Percentiles rank a stretch among this genome's conserved stretches.
phyloP scores from a whole-genome alignment of 2,329 filamentous ascomycete species.

The Xylaria multiplex region DNA sequence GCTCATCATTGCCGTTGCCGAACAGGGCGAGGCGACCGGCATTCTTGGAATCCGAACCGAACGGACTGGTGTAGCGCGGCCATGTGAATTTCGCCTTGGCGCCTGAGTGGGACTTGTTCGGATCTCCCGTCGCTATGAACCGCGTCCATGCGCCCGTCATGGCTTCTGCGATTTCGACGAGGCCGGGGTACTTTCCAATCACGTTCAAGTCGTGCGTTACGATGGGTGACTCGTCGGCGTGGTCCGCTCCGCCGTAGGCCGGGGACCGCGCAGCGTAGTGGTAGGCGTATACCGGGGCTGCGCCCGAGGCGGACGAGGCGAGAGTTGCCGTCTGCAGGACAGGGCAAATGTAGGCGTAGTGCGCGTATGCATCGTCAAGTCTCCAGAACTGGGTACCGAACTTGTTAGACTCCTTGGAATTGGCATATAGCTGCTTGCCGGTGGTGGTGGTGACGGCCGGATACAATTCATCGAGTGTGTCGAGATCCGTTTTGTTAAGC shows the following conservation, averaged over 20 bases:
- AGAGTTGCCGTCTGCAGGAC: slow-evolving; percentile 68
- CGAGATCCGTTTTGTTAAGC: slow-evolving; percentile 62
- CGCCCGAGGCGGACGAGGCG: slow-evolving; percentile 46
- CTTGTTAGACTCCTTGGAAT: slow-evolving; percentile 48
- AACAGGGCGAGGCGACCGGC: slow-evolving; percentile 62
- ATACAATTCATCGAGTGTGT: slow-evolving; percentile 67
- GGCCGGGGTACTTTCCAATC: slow-evolving; percentile 51
- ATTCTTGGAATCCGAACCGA: slow-evolving; percentile 38
- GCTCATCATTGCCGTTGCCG: slow-evolving; percentile 68
- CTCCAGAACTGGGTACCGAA: slow-evolving; percentile 67
- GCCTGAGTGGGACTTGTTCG: slow-evolving; percentile 37
- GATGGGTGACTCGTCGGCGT: slow-evolving; percentile 58
- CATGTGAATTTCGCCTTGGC: slow-evolving; percentile 47
- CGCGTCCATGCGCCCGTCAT: slow-evolving; percentile 59
- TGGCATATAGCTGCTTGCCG: slow-evolving; percentile 53
- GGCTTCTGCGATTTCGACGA: slow-evolving; percentile 51
- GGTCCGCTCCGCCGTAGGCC: slow-evolving; percentile 55
- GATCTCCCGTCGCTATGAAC: slow-evolving; percentile 49
- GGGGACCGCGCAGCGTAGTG: slow-evolving; percentile 64
- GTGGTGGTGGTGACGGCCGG: slow-evolving; percentile 63
- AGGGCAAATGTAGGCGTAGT: slow-evolving; percentile 73
- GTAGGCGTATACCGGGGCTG: slow-evolving; percentile 62
- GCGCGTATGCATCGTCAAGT: slow-evolving; percentile 68
- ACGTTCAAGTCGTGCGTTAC: slow-evolving; percentile 56
- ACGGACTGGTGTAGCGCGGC: slow-evolving; percentile 57